phyloP scores from a whole-genome alignment of 257 asterid species.

The Solanum arcanum region DNA sequence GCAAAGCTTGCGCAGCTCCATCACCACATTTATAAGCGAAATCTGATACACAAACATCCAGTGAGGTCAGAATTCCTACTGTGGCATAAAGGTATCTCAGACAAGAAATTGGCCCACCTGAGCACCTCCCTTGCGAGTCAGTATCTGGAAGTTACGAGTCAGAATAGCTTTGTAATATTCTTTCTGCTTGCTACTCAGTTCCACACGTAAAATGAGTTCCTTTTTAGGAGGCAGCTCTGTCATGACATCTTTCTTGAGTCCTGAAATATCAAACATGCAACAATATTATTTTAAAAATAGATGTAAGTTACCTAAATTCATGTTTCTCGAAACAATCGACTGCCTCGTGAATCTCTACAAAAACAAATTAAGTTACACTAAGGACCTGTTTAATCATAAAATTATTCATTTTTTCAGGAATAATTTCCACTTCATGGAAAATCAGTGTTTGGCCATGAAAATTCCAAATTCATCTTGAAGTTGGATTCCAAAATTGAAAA shows the following conservation, averaged over 20 bases:
- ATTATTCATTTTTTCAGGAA: neutral
- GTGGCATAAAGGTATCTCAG: constrained; percentile 3
- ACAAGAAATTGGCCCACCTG: constrained; percentile 45
- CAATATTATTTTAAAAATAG: neutral
- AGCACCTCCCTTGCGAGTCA: constrained; percentile 95
- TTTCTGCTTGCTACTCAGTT: constrained; percentile 87
- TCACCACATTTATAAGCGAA: constrained; percentile 93
- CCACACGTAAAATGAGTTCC: constrained; percentile 93
- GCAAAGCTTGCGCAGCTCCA: constrained; percentile 99
- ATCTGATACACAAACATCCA: constrained; percentile 40
- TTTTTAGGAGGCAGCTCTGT: constrained; percentile 91
- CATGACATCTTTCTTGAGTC: constrained; percentile 95
- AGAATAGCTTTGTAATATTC: constrained; percentile 93
- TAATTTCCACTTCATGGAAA: neutral
- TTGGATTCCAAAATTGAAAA: neutral
- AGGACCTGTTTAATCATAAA: neutral
- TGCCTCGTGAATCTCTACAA: neutral
- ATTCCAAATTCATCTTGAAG: neutral
- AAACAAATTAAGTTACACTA: neutral
- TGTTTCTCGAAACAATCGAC: neutral
- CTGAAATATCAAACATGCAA: constrained; percentile 31
- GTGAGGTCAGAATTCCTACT: constrained; percentile 2
- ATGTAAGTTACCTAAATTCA: neutral
- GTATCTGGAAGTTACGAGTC: constrained; percentile 89
- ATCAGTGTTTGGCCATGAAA: neutral